Evolutionary conservation across 2,329 filamentous ascomycete species (phyloP).

Genomic region (Intubia oerlemansii): DNA sequence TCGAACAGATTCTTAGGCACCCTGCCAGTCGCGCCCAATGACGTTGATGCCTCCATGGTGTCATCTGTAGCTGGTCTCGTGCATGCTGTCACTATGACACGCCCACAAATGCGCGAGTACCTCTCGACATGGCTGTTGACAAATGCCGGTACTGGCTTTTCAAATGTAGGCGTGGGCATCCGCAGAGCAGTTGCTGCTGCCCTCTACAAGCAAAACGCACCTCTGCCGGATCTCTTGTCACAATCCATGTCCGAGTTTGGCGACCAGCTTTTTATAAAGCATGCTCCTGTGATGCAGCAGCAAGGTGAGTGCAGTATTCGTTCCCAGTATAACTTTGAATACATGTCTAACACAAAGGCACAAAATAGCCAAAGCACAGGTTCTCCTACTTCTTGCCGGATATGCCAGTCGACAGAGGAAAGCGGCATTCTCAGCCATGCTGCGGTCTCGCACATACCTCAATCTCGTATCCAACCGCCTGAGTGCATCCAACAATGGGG

Average conservation of each 20-base stretch:
- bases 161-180: constrained; percentile 40
- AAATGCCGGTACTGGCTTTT: constrained; percentile 38
- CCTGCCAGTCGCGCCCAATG: constrained; percentile 1
- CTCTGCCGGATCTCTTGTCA: constrained; percentile 37
- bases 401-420: constrained; percentile 48
- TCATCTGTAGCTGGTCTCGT: constrained; percentile 38
- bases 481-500: constrained; percentile 49
- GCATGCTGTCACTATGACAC: constrained; percentile 22
- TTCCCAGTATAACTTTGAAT: too few relatives aligned
- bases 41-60: constrained; percentile 16
- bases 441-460: constrained; percentile 54
- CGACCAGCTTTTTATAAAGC: constrained; percentile 69
- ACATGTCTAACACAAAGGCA: constrained; percentile 24
- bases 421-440: constrained; percentile 43
- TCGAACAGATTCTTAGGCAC: constrained; percentile 20
- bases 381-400: constrained; percentile 55
- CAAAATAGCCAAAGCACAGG: constrained; percentile 50
- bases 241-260: constrained; percentile 56
- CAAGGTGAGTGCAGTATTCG: constrained; percentile 38
- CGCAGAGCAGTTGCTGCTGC: constrained; percentile 43
- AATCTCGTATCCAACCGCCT: constrained; percentile 70
- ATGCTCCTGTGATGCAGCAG: constrained; percentile 69
- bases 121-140: constrained; percentile 44
- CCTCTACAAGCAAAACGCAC: constrained; percentile 23
- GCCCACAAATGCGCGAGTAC: constrained; percentile 26